phyloP scores from a whole-genome alignment of 176 grass and related monocot genomes.

The Triticum timopheevii region DNA sequence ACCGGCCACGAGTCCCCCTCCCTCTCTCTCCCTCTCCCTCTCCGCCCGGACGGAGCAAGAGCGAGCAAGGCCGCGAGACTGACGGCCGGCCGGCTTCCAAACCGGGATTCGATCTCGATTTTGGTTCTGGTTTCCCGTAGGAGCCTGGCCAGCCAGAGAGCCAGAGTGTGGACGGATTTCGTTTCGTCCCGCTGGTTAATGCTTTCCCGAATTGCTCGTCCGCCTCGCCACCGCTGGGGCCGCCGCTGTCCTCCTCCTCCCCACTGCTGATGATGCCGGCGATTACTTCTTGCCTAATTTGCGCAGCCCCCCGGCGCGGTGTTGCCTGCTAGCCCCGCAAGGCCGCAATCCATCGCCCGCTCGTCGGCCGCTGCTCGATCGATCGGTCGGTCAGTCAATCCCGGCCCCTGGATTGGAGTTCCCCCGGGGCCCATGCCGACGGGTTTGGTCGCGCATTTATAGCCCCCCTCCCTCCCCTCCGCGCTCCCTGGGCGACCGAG shows the following conservation, averaged over 20 bases:
- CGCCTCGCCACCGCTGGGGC: not conserved
- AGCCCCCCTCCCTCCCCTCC: conserved; percentile 1
- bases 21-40: not conserved
- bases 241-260: not conserved
- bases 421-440: not conserved
- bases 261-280: not conserved
- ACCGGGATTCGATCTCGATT: not conserved
- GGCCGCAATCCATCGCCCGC: conserved; percentile 10
- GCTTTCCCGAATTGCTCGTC: conserved; percentile 11
- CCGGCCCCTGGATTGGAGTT: not conserved
- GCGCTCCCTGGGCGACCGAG: not conserved
- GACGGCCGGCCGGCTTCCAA: conserved; percentile 17
- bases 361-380: conserved; percentile 26
- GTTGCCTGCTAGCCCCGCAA: conserved; percentile 21
- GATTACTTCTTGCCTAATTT: conserved; percentile 20
- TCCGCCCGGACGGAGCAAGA: not conserved
- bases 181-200: not conserved
- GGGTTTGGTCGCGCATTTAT: conserved; percentile 44
- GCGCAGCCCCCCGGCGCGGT: not conserved
- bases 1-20: not conserved
- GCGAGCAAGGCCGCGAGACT: conserved; percentile 3
- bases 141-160: too few relatives aligned
- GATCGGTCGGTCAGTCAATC: not conserved
- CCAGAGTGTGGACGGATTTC: not conserved
- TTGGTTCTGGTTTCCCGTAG: too few relatives aligned